These are phyloP conservation scores for Stereocaulon alpinum DNA, from an alignment of 495 filamentous ascomycete genomes.

Conservation along the genomic window DNA sequence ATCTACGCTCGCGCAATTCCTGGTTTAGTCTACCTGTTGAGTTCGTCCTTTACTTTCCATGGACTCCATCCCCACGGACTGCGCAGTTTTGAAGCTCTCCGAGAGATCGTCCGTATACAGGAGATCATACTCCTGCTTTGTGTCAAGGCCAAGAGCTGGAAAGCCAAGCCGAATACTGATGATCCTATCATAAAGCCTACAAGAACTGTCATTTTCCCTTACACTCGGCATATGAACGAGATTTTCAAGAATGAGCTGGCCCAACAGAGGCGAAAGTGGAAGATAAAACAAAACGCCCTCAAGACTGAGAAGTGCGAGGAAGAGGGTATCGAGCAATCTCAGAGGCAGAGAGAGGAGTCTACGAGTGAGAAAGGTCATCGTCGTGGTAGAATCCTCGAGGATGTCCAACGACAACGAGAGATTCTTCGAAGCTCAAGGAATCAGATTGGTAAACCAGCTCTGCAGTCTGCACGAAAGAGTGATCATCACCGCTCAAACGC, in stretches of 20 bases:
- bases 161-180: constrained; percentile 4
- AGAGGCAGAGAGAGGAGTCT: background rate
- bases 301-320: background rate
- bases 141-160: constrained; percentile 14
- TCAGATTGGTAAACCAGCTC: background rate
- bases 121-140: constrained; percentile 8
- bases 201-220: constrained; percentile 4
- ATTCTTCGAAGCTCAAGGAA: background rate
- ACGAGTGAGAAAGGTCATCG: background rate
- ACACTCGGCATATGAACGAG: constrained; percentile 4
- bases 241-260: constrained; percentile 9
- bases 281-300: constrained; percentile 1
- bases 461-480: background rate
- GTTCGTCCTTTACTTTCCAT: constrained; percentile 3
- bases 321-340: background rate
- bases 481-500: background rate
- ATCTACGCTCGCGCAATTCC: constrained; percentile 20
- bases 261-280: constrained; percentile 1
- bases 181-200: constrained; percentile 9
- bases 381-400: background rate
- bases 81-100: constrained; percentile 8
- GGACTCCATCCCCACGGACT: background rate
- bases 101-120: constrained; percentile 17
- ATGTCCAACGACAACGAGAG: background rate
- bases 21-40: constrained; percentile 11